Base-by-base conservation (phyloP, 345 rosid species). In the Erodium maritimum region DNA sequence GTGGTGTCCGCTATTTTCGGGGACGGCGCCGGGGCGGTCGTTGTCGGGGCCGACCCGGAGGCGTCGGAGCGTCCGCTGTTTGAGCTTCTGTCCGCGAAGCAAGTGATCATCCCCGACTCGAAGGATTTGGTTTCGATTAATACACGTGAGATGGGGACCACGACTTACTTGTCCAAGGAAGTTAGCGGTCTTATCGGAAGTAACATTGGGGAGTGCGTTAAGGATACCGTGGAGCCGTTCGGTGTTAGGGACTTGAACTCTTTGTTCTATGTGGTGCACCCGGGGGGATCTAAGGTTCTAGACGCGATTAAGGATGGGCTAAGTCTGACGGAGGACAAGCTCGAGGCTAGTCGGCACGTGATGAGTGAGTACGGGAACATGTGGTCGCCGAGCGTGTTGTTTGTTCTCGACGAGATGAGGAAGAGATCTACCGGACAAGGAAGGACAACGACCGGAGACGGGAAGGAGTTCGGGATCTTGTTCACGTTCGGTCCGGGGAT, bases 211-310 rank as follows among this genome's bases (percentile, higher is more conserved):
- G 78, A 71, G 33, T 60, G 59, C 52, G 59, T 80, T 0, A 46
- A 21, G 0, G 80, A 81, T 57, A 79, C 81, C 86, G 0, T 18
- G 78, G 57, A 79, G 75, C 5, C 78, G 78, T 56, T 60, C 75
- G 0, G 83, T n/a, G n/a, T n/a, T n/a, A n/a, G n/a, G n/a, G n/a
- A 81, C 46, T 81, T 80, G 86, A 81, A 81, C 75, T 81, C 86
- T 0, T 14, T 81, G 45, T 78, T 81, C 37, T 81, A 72, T 80
- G 65, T 73, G 0, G 80, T 75, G 0, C 86, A 81, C 34, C 86
- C 86, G 0, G 86, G 86, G 24, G 83, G 83, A 0, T 79, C 80
- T 0, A 75, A 79, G 1, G 78, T 80, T 58, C 53, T 80, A 1
- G 82, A 80, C 66, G 73, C 56, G 1, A 74, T 81, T 13, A 83